Evolutionary conservation across 306 rosid genomes (phyloP), one percentile per base, ranked within the genome.

Genomic region (Canavalia gladiata): DNA sequence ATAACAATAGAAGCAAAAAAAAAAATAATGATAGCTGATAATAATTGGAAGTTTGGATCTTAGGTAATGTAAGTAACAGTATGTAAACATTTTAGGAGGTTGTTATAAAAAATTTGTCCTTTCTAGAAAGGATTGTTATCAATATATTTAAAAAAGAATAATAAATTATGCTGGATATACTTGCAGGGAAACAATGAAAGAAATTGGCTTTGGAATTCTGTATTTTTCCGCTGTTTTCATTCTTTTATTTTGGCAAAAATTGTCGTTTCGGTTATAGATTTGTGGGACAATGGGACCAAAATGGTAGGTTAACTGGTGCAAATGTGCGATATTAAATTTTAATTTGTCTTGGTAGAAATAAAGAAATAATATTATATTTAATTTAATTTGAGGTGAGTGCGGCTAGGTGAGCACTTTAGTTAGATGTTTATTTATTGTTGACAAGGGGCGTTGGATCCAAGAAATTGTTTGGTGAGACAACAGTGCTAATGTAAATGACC

Each of bases 371-470:
- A 55, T 29, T 55, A 34, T 13, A 25, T 72, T 8, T 10, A 46
- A 56, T 56, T 64, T 73, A 39, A 72, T 74, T 84, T 78, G 65
- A 45, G 58, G 83, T 18, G 80, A 70, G 66, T 45, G 13, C 52
- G 70, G 83, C 66, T 86, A 55, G 86, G 72, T 75, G 77, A 86
- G 49, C 70, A 72, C 35, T 63, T 86, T 65, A 42, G 51, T 64
- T 58, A 69, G 76, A 67, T 73, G 75, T 39, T 64, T 71, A 72
- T 28, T 72, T 49, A 80, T 68, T 62, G 72, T 56, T 76, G 71
- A 50, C 68, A 67, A 75, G 46, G 72, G 68, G 90, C 83, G 79
- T 86, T 83, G 84, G 87, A 86, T 89, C 89, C 87, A 62, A 86
- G 82, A 12, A 82, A 77, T 5, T 62, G 88, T 78, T 72, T 84